Base-by-base conservation (phyloP, 2,329 filamentous ascomycete genomes). In the Colletotrichum acutatum region DNA sequence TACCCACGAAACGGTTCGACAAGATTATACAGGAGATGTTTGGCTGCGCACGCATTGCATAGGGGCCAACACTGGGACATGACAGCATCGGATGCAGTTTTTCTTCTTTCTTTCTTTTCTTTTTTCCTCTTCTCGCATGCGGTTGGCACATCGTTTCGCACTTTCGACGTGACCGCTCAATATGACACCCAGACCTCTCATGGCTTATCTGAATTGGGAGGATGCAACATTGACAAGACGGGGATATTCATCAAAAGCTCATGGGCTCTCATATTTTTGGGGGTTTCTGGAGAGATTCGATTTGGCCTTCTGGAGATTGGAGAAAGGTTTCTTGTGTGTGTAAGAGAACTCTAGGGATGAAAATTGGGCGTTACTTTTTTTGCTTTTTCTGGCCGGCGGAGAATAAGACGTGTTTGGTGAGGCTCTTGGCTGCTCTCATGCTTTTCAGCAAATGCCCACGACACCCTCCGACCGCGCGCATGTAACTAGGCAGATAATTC, bases 141-240 rank as follows among this genome's bases (percentile, higher is more conserved):
- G 30, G 34, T 57, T 71, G 62, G 71, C 7, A 57, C 56, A 26
- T 71, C 59, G 57, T 54, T 56, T 72, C 28, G 28, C 58, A 30
- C 32, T 63, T 42, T 46, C 71, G 37, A 37, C 58, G 67, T 58
- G 67, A 37, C 57, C 54, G 28, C 71, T 30, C 53, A 22, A 53
- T 26, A 61, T 49, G 32, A 34, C 46, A 49, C n/a, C 26, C 60
- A 53, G 58, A 14, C 66, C 68, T 71, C 67, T 66, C 71, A 72
- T 53, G 61, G 62, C 71, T 73, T 61, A 59, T 59, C 37, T 53
- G 71, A 71, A 37, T 71, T 74, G 68, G 71, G 62, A 74, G 68
- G 61, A 58, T 37, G 32, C 42, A 46, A 46, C 8, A 62, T n/a
- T 19, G 24, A 54, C 61, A 67, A 74, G 42, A 19, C 32, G 56